These are phyloP conservation scores for Cystobasidium pallidum DNA, from an alignment of 1,284 basidiomycete genomes.

Conservation along the genomic window DNA sequence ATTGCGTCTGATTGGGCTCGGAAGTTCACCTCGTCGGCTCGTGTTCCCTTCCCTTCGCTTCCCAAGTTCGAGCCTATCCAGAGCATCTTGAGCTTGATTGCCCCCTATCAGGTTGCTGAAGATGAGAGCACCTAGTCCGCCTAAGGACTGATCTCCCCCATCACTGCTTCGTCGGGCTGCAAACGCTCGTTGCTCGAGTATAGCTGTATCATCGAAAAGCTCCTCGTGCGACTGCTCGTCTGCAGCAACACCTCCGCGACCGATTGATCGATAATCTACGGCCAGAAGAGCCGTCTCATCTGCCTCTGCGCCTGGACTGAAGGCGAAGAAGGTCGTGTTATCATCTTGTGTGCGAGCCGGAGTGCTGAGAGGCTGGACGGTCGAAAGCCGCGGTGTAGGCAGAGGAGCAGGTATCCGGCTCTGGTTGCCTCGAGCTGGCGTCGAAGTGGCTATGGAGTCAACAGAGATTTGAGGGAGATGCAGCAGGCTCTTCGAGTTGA, in stretches of 20 bases:
- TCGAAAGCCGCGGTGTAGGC: conserved; percentile 20
- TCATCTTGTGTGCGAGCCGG: background rate
- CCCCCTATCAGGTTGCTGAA: conserved; percentile 23
- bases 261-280: conserved; percentile 21
- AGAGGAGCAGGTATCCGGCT: conserved; percentile 18
- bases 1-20: conserved; percentile 21
- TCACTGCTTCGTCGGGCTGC: background rate
- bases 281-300: conserved; percentile 26
- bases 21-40: background rate
- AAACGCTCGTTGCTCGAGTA: conserved; percentile 23
- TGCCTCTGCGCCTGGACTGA: conserved; percentile 14
- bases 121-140: conserved; percentile 26
- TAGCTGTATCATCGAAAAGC: conserved; percentile 13
- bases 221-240: conserved; percentile 14
- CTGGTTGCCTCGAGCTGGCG: conserved; percentile 4
- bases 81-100: conserved; percentile 6
- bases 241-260: background rate
- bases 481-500: conserved; percentile 16
- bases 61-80: conserved; percentile 29
- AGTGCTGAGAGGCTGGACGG: background rate
- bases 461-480: conserved; percentile 14
- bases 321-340: conserved; percentile 26
- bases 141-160: conserved; percentile 6
- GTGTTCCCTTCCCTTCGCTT: conserved; percentile 15
- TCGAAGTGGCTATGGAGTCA: conserved; percentile 15